phyloP scores from a whole-genome alignment of 768 basidiomycete genomes.

The Sarcodon aspratus region DNA sequence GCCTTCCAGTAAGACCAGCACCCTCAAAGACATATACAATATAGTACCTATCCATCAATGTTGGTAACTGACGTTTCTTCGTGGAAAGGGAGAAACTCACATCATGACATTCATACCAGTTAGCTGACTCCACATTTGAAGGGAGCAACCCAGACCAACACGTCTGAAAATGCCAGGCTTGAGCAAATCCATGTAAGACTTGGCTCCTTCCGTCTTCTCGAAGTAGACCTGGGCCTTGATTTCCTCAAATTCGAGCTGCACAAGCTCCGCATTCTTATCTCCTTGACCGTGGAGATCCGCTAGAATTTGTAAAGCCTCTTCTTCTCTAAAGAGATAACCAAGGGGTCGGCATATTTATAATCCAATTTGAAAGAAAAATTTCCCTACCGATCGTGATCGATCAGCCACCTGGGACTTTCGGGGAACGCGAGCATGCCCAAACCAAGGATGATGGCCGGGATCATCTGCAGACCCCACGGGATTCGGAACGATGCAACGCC shows the following conservation, averaged over 20 bases:
- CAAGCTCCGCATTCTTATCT: slow-evolving; percentile 44
- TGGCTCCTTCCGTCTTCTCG: slow-evolving; percentile 61
- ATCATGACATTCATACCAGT: slow-evolving; percentile 80
- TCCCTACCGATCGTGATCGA: slow-evolving; percentile 44
- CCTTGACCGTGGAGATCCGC: slow-evolving; percentile 67
- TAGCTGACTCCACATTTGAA: slow-evolving; percentile 77
- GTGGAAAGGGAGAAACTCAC: slow-evolving; percentile 21
- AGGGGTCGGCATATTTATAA: not conserved
- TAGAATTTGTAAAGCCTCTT: slow-evolving; percentile 59
- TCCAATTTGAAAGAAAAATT: not conserved
- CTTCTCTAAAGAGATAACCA: slow-evolving; percentile 22
- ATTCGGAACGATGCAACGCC: slow-evolving; percentile 68
- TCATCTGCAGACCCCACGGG: slow-evolving; percentile 72
- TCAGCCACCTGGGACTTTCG: slow-evolving; percentile 55
- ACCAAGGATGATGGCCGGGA: slow-evolving; percentile 62
- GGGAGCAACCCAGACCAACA: slow-evolving; percentile 53
- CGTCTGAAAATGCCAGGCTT: slow-evolving; percentile 59
- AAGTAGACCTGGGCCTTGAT: slow-evolving; percentile 44
- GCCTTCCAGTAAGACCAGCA: slow-evolving; percentile 64
- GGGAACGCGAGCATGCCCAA: slow-evolving; percentile 60
- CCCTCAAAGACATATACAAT: slow-evolving; percentile 64
- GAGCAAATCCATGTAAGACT: slow-evolving; percentile 55
- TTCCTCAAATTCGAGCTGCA: slow-evolving; percentile 60
- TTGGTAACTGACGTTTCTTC: not conserved
- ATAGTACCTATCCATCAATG: slow-evolving; percentile 31